Evolutionary conservation across 108 stramenopile genomes (phyloP).

Genomic region (Fragilaria crotonensis): DNA sequence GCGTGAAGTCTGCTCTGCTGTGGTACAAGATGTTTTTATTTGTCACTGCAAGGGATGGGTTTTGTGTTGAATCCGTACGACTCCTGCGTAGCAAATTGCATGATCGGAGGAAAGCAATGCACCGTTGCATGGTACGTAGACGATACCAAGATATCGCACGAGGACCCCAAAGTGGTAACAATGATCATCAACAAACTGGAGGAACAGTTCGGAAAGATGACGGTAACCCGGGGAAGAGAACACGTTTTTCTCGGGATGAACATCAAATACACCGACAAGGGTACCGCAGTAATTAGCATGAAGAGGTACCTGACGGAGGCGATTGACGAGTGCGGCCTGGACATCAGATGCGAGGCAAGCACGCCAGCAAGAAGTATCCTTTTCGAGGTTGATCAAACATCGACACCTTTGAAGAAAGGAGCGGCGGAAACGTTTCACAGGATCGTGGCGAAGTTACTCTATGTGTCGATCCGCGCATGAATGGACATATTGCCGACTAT

Average conservation of each 20-base stretch:
- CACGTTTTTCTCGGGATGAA: constrained; percentile 44
- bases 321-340: constrained; percentile 2
- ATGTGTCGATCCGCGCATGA: neutral
- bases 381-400: neutral
- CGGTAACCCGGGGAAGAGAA: constrained; percentile 16
- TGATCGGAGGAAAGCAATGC: constrained; percentile 17
- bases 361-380: neutral
- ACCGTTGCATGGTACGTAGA: constrained; percentile 26
- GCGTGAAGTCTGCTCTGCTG: too few species aligned
- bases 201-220: constrained; percentile 9
- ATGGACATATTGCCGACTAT: neutral
- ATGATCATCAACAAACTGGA: constrained; percentile 6
- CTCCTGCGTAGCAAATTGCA: constrained; percentile 13
- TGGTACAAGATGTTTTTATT: too few species aligned
- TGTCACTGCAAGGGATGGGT: neutral
- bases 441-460: neutral
- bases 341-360: neutral
- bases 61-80: constrained; percentile 8
- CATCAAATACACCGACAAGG: constrained; percentile 19
- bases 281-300: constrained; percentile 23
- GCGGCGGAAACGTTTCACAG: neutral
- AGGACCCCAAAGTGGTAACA: constrained; percentile 1
- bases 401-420: neutral
- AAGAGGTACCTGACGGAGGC: constrained; percentile 12
- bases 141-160: constrained; percentile 42